Percentiles rank a stretch among this genome's conserved stretches.
phyloP scores from a whole-genome alignment of 2,329 filamentous ascomycete genomes.

The Alternaria burnsii region DNA sequence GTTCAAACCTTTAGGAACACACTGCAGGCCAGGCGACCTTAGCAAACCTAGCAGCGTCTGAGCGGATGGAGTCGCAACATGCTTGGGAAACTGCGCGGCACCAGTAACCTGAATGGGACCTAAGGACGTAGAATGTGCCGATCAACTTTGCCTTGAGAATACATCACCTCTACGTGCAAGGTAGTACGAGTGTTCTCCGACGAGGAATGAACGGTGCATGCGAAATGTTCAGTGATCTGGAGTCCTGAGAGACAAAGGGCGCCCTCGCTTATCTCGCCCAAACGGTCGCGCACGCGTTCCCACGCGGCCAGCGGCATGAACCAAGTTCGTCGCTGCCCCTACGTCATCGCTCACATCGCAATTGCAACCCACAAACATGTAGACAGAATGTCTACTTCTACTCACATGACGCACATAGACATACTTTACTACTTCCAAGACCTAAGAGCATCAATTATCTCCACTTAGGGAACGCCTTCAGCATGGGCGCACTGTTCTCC shows the following conservation, averaged over 20 bases:
- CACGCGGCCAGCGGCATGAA: constrained; percentile 4
- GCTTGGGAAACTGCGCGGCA: too few species aligned
- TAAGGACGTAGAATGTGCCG: too few species aligned
- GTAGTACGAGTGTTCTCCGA: neutral
- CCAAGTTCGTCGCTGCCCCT: constrained; percentile 11
- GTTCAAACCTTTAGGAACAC: too few species aligned
- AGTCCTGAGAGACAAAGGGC: neutral
- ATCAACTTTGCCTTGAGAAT: neutral
- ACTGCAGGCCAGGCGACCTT: too few species aligned
- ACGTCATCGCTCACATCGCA: constrained; percentile 18
- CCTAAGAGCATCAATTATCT: neutral
- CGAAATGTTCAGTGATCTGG: neutral
- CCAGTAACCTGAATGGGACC: too few species aligned
- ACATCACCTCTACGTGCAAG: neutral
- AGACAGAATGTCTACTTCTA: neutral
- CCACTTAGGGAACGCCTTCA: neutral
- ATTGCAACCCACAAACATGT: constrained; percentile 1
- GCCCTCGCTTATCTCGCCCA: constrained; percentile 12
- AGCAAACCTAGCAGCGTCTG: too few species aligned
- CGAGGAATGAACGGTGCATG: neutral
- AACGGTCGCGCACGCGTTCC: neutral
- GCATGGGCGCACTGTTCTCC: constrained; percentile 41
- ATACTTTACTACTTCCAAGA: neutral
- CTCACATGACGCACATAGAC: constrained; percentile 7
- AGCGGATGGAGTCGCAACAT: too few species aligned